Base-by-base conservation (phyloP, 768 basidiomycete genomes). In the Gloeopeniophorella convolvens region DNA sequence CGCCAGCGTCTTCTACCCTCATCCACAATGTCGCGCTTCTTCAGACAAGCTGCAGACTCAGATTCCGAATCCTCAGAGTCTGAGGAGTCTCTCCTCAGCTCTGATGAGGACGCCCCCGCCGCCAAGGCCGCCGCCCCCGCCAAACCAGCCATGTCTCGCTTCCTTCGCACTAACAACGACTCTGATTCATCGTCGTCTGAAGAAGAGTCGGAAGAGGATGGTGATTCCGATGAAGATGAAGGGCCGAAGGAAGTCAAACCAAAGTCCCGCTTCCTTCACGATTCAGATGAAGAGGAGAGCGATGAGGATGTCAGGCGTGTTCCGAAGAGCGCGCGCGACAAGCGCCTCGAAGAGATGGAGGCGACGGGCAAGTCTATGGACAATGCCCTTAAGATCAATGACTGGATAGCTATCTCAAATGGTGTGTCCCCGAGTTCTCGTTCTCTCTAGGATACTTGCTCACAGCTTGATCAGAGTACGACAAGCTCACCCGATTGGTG, bases 311-410 rank as follows among this genome's bases (percentile, higher is more conserved):
- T 80, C 31, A 80, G 75, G 60, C 77, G 78, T 15, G 79, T 83
- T 30, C 78, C 87, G 40, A 80, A 90, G 66, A 91, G 89, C 63
- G 94, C 95, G 33, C 86, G 86, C 60, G 89, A 94, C 67, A 94
- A 90, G 67, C 77, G 94, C 45, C 67, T 93, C 63, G 91, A 86
- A 41, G 96, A 98, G 75, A 94, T 98, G 82, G 94, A 97, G 67
- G 81, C 81, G 1, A 86, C 85, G 3, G 89, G 90, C 48, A 93
- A 86, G 69, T 74, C 74, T 40, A 96, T 98, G 72, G 90, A 95
- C 40, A 98, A 99, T 64, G 93, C 85, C 16, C 73, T 89, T 55
- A 95, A 89, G 75, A 94, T 95, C 59, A 95, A 94, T 61, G 93
- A 99, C 69, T 99, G 96, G 96, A 83, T 85, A 21, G 82, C 80